Base-by-base conservation (phyloP, 495 filamentous ascomycete genomes). In the Xylaria intraflava region DNA sequence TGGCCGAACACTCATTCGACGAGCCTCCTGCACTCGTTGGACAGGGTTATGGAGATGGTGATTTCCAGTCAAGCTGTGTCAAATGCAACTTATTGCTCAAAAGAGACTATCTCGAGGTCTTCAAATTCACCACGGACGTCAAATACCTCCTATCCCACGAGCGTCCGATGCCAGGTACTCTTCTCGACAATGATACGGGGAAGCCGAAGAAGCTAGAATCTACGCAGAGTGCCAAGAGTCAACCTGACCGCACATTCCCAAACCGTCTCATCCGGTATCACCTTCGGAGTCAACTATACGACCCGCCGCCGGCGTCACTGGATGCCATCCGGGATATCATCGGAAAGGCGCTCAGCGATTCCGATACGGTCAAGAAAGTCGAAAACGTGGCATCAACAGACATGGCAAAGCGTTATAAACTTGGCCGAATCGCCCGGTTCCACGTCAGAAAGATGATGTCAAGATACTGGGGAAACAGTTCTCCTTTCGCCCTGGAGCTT, bases 401-500 rank as follows among this genome's bases (percentile, higher is more conserved):
- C 17, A 33, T 30, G 9, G 3, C 20, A 6, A 50, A 55, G 46
- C n/a, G 22, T 1, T 64, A 65, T 41, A 26, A 29, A 6, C 33
- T 71, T 2, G 57, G 53, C 2, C 44, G 38, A 12, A 27, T 16
- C 0, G 68, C 54, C 68, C 82, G 65, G 64, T 68, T 84, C 27
- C 73, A 77, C 1, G 71, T 87, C 39, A 80, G 86, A 16, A 81
- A 81, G 55, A 88, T 89, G 85, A 85, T 93, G 81, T 80, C 78
- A 16, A 74, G 80, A 26, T 93, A 93, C 71, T 90, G 87, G 86
- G 79, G 84, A 23, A 95, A 92, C 59, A 74, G 72, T 27, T 81
- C 80, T 4, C 70, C 74, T 0, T 90, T 92, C 56, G 83, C 80
- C 1, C 72, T 92, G 3, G 87, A 93, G 60, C 82, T 95, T 5